Base-by-base conservation (phyloP, 306 rosid species). In the Pterocarpus santalinus region DNA sequence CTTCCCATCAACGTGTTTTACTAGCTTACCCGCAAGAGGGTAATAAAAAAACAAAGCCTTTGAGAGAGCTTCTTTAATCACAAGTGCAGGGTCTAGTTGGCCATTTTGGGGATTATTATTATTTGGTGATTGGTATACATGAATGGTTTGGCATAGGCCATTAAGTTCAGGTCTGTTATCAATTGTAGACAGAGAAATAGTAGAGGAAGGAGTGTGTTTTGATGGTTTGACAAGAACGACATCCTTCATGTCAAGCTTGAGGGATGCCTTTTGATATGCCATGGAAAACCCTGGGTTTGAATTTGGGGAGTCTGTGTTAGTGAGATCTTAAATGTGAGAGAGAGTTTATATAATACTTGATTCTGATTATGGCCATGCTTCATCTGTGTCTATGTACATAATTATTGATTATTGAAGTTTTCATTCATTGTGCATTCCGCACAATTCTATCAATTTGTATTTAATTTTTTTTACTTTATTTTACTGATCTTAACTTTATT, bases 11-110 rank as follows among this genome's bases (percentile, higher is more conserved):
- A 8, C 53, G 7, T 47, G 53, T 47, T 35, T 73, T 33, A 35
- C 60, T 36, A 85, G 71, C 72, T 43, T 80, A 46, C 88, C 90
- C 0, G 87, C 90, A 62, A 87, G 76, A 52, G 90, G 90, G 43
- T 87, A 81, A 36, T 87, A 87, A 22, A 52, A 83, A 46, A 55
- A 35, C 30, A 87, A 44, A 10, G 56, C 81, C 64, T 83, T 61
- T 38, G 90, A 80, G 57, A 86, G 81, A n/a, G 87, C 85, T 72
- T 75, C 77, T 71, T 72, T 70, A 8, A 86, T 74, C 15, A 82
- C 33, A 22, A 2, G 4, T 38, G 80, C 62, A 32, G 87, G 87
- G 32, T 83, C 87, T 22, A 1, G 51, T 35, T 69, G 35, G 63
- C 2, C 46, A 5, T n/a, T 30, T 5, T 35, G 30, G 30, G 53